A percentile compares a stretch with the other conserved stretches of the same genome.
These are phyloP conservation scores for Phytophthora litchii DNA, from an alignment of 352 stramenopile genomes.

Conservation along the genomic window DNA sequence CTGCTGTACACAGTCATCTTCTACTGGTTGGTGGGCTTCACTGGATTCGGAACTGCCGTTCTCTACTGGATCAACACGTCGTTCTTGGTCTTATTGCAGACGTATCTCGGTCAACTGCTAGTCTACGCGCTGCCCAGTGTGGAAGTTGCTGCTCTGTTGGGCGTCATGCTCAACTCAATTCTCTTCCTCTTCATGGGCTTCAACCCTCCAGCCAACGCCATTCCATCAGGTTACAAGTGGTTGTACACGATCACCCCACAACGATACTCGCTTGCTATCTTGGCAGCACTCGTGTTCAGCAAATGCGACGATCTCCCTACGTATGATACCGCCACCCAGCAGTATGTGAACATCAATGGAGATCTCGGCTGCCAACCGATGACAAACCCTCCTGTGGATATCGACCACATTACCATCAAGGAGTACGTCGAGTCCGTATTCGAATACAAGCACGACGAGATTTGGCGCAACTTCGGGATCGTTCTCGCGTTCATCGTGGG, in stretches of 20 bases:
- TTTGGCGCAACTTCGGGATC: slow-evolving; percentile 49
- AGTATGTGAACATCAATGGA: slow-evolving; percentile 38
- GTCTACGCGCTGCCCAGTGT: slow-evolving; percentile 50
- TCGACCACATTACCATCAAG: slow-evolving; percentile 53
- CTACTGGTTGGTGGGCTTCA: slow-evolving; percentile 63
- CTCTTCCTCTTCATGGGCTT: slow-evolving; percentile 66
- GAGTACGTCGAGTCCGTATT: slow-evolving; percentile 57
- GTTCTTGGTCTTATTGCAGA: slow-evolving; percentile 51
- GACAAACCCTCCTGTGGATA: slow-evolving; percentile 33
- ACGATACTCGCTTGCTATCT: slow-evolving; percentile 43
- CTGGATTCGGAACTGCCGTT: slow-evolving; percentile 41
- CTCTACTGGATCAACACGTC: slow-evolving; percentile 67
- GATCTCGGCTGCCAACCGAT: slow-evolving; percentile 50
- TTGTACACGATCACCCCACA: slow-evolving; percentile 47
- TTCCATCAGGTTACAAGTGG: slow-evolving; percentile 64
- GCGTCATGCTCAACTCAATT: slow-evolving; percentile 56
- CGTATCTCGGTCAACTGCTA: slow-evolving; percentile 55
- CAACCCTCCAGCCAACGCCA: slow-evolving; percentile 46
- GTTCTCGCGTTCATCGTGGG: slow-evolving; percentile 53
- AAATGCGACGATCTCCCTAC: slow-evolving; percentile 47
- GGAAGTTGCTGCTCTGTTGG: slow-evolving; percentile 44
- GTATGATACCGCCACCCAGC: slow-evolving; percentile 27
- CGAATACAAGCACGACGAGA: slow-evolving; percentile 62
- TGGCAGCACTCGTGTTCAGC: slow-evolving; percentile 45
- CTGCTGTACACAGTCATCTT: slow-evolving; percentile 64